A percentile compares a stretch with the other conserved stretches of the same genome.
Evolutionary conservation across 129 eudicot species (phyloP).

Genomic region (Logfia minima): DNA sequence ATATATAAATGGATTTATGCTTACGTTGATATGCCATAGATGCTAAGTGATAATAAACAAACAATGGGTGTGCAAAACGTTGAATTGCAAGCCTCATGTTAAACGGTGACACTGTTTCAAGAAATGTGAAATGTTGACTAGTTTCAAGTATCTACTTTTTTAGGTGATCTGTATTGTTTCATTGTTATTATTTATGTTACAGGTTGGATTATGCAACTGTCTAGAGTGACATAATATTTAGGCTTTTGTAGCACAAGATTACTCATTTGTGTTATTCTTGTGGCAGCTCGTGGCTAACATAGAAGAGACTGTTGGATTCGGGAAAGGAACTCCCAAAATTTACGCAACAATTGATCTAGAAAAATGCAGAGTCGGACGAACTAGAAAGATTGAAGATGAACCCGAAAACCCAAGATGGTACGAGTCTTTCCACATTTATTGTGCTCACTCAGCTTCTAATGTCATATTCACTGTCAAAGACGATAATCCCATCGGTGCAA

Average conservation of each 20-base stretch:
- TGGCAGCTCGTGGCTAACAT: conserved; percentile 50
- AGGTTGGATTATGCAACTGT: not conserved
- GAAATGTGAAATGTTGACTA: not conserved
- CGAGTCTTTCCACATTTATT: conserved; percentile 80
- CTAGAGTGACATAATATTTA: not conserved
- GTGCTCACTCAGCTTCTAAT: conserved; percentile 63
- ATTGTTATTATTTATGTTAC: not conserved
- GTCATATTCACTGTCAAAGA: conserved; percentile 74
- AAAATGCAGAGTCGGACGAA: conserved; percentile 72
- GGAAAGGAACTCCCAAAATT: conserved; percentile 67
- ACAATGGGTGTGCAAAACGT: not conserved
- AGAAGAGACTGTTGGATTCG: conserved; percentile 66
- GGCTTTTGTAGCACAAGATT: not conserved
- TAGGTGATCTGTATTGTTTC: not conserved
- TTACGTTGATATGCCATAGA: not conserved
- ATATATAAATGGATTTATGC: not conserved
- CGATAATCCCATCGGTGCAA: conserved; percentile 67
- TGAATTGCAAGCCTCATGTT: not conserved
- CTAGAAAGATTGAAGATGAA: conserved; percentile 51
- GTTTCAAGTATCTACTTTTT: not conserved
- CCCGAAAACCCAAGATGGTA: conserved; percentile 64
- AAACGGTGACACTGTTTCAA: not conserved
- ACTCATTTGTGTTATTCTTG: conserved; percentile 6
- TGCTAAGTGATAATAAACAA: not conserved
- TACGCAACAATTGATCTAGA: conserved; percentile 75